These are phyloP conservation scores for Rhizodiscina lignyota DNA, from an alignment of 495 filamentous ascomycete genomes.

Conservation along the genomic window DNA sequence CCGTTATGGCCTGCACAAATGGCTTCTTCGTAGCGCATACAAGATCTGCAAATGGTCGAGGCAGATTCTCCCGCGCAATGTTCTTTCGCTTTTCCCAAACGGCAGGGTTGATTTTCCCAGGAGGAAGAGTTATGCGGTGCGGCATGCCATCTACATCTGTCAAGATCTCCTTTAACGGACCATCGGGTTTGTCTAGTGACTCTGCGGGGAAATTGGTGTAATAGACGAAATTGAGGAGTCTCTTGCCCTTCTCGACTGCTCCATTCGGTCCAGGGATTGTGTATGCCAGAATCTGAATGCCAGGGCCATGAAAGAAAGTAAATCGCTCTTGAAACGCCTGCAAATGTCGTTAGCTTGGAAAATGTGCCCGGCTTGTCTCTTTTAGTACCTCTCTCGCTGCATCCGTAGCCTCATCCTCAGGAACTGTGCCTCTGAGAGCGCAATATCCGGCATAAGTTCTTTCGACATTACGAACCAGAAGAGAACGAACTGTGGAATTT, in stretches of 20 bases:
- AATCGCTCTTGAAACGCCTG: conserved; percentile 11
- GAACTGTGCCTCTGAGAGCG: conserved; percentile 35
- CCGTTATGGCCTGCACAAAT: conserved; percentile 39
- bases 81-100: conserved; percentile 28
- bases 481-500: conserved; percentile 31
- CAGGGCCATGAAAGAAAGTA: conserved; percentile 28
- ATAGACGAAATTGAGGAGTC: conserved; percentile 40
- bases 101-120: conserved; percentile 25
- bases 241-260: conserved; percentile 26
- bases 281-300: conserved; percentile 33
- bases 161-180: conserved; percentile 33
- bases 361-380: conserved; percentile 15
- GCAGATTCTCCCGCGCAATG: conserved; percentile 25
- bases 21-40: conserved; percentile 29
- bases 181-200: conserved; percentile 26
- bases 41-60: conserved; percentile 36
- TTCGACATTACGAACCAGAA: conserved; percentile 27
- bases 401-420: too few relatives aligned
- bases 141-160: conserved; percentile 31
- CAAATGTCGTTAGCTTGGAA: conserved; percentile 6
- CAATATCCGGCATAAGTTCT: conserved; percentile 40
- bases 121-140: conserved; percentile 31
- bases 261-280: conserved; percentile 35
- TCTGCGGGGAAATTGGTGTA: conserved; percentile 35
- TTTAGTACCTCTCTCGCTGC: too few relatives aligned